Evolutionary conservation across 208 protist genomes (phyloP), one percentile per base, ranked within the genome.

Genomic region (Herpetomonas muscarum): DNA sequence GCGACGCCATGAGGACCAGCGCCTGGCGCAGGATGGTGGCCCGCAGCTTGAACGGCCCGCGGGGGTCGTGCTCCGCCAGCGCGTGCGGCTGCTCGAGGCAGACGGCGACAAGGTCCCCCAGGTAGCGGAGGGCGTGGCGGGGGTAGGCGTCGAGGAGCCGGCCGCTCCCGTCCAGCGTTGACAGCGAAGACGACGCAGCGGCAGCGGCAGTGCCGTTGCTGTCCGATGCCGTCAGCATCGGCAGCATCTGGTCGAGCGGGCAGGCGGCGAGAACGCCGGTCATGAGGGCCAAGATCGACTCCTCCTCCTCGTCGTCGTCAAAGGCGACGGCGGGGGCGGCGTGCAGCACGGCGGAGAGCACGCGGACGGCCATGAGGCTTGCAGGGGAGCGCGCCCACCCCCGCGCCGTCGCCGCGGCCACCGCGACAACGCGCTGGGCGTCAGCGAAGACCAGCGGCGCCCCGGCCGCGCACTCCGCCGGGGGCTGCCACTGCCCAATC

Each of bases 1-100:
- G 53, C 7, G 64, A 62, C 2, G 85, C 79, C 82, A 94, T 94
- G 28, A 94, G 60, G 55, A 77, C 67, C 39, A 94, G 70, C 26
- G 70, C 62, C 58, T 94, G 75, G 29, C 81, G 83, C 34, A 86
- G 52, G 28, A 86, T 30, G 17, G 51, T 55, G 34, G 55, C 52
- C 42, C 61, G 51, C 28, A 94, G 66, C 29, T 60, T 60, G 21
- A 72, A 68, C 12, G 76, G 56, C 28, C 76, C 78, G 41, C 76
- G 49, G 15, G 58, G 19, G 13, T 76, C 61, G 46, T 85, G 73
- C 60, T 93, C 87, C 13, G 75, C 74, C 22, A 94, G 67, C 29
- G 85, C 61, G 36, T 55, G 66, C 13, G 77, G 64, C 42, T 78
- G 74, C n/a, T 79, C 74, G 29, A 68, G 52, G 70, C 76, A 92